Conservation (phyloP, 495 filamentous ascomycete genomes). For the Staphylotrichum longicolle region DNA sequence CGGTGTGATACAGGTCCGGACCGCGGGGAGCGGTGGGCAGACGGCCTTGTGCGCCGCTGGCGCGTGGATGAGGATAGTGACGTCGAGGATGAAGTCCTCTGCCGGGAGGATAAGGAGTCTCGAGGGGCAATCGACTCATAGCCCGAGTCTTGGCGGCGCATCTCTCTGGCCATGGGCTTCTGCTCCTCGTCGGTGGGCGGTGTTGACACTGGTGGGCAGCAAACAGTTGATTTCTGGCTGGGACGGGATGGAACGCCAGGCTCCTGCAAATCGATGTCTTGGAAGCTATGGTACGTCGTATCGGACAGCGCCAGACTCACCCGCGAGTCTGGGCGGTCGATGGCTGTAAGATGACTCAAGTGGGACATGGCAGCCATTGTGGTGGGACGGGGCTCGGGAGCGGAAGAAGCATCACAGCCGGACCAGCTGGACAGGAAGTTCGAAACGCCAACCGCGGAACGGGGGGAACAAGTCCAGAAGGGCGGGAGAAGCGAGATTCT, state of each 20-base stretch:
- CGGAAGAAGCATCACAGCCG: slow-evolving; percentile 25
- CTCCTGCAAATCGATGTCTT: slow-evolving; percentile 43
- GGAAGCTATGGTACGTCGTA: slow-evolving; percentile 50
- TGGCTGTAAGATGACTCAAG: slow-evolving; percentile 27
- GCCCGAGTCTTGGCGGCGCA: slow-evolving; percentile 50
- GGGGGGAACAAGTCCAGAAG: slow-evolving; percentile 2
- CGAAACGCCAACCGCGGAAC: slow-evolving; percentile 8
- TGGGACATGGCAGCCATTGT: slow-evolving; percentile 34
- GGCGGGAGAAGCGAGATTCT: slow-evolving; percentile 21
- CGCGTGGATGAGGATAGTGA: slow-evolving; percentile 32
- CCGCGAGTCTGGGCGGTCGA: slow-evolving; percentile 41
- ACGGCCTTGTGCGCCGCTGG: slow-evolving; percentile 36
- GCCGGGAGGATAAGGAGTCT: slow-evolving; percentile 30
- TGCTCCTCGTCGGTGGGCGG: slow-evolving; percentile 17
- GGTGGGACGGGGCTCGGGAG: slow-evolving; percentile 1
- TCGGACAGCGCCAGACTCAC: slow-evolving; percentile 43
- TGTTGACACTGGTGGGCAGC: neutral
- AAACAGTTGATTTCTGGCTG: slow-evolving; percentile 14
- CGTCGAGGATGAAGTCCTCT: slow-evolving; percentile 20
- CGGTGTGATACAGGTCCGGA: slow-evolving; percentile 34
- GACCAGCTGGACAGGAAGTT: neutral
- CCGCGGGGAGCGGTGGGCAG: slow-evolving; percentile 34
- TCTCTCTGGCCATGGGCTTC: slow-evolving; percentile 30
- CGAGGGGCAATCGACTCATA: slow-evolving; percentile 44
- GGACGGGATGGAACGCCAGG: slow-evolving; percentile 20